A percentile compares a stretch with the other conserved stretches of the same genome.
phyloP scores from a whole-genome alignment of 1,284 basidiomycete species.

The Vanrija humicola region DNA sequence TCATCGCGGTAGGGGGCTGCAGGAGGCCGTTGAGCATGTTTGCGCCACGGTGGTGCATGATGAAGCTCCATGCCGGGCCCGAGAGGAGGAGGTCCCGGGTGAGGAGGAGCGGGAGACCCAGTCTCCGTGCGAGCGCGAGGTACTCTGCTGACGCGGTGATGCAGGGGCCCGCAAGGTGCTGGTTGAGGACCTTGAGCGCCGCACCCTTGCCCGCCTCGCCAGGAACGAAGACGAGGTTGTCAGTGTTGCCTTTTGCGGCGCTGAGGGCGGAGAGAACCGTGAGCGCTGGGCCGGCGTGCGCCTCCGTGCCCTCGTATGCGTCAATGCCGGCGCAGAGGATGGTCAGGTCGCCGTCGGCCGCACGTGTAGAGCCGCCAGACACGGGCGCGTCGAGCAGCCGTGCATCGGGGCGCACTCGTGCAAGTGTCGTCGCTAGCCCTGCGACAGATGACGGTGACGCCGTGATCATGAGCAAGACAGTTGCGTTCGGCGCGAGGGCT shows the following conservation, averaged over 20 bases:
- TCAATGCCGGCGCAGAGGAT: constrained; percentile 31
- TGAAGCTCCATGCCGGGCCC: constrained; percentile 12
- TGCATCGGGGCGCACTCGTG: constrained; percentile 20
- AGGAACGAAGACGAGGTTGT: constrained; percentile 14
- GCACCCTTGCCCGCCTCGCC: constrained; percentile 22
- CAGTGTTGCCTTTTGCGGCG: constrained; percentile 9
- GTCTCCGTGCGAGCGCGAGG: constrained; percentile 22
- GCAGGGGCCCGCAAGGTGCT: constrained; percentile 17
- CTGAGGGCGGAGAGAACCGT: constrained; percentile 24
- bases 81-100: constrained; percentile 10
- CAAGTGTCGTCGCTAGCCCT: constrained; percentile 11
- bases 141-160: constrained; percentile 28
- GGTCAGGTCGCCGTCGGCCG: constrained; percentile 33
- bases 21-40: constrained; percentile 20
- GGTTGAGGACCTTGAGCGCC: constrained; percentile 20
- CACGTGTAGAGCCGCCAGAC: constrained; percentile 33
- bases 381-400: constrained; percentile 35
- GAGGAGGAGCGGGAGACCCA: constrained; percentile 19
- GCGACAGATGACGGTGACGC: constrained; percentile 23
- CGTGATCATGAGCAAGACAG: constrained; percentile 34
- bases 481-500: constrained; percentile 18
- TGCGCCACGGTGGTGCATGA: constrained; percentile 18
- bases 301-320: background rate
- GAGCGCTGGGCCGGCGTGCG: constrained; percentile 1
- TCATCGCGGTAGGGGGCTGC: constrained; percentile 12